These are phyloP conservation scores for Teunomyces gatunensis DNA, from an alignment of 805 yeast species.

Conservation along the genomic window DNA sequence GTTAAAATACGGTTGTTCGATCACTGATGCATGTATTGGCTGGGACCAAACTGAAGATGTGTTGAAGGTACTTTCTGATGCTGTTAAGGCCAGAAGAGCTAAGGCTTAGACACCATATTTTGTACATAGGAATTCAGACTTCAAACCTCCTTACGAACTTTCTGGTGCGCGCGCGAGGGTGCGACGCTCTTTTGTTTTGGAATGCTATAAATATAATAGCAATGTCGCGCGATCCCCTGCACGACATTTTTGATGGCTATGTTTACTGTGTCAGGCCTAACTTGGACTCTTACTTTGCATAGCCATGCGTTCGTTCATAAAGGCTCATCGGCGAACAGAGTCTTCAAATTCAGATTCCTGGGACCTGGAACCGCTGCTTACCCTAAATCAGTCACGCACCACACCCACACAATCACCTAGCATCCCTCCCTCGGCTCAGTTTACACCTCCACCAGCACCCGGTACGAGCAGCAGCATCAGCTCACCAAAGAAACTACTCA, in stretches of 20 bases:
- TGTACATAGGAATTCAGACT: neutral
- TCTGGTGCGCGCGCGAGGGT: too few relatives aligned
- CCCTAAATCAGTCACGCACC: constrained; percentile 1
- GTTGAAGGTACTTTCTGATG: constrained; percentile 67
- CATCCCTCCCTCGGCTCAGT: constrained; percentile 5
- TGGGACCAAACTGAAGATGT: constrained; percentile 83
- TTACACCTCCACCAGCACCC: constrained; percentile 6
- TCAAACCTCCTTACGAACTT: neutral
- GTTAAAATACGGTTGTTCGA: constrained; percentile 88
- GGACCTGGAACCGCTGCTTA: constrained; percentile 7
- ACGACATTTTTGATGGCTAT: neutral
- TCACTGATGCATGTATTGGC: constrained; percentile 96
- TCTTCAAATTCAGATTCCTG: constrained; percentile 10
- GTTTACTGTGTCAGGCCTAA: neutral
- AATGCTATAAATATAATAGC: neutral
- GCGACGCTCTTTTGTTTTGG: neutral
- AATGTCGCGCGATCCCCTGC: neutral
- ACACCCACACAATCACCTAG: constrained; percentile 6
- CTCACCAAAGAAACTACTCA: constrained; percentile 26
- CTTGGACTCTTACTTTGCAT: neutral
- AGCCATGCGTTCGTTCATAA: constrained; percentile 16
- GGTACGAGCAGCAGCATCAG: constrained; percentile 4
- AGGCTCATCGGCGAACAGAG: constrained; percentile 14
- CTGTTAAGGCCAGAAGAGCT: constrained; percentile 74
- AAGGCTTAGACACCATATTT: neutral